Evolutionary conservation across 1,284 basidiomycete species (phyloP).

Genomic region (Trichosporon coremiiforme): DNA sequence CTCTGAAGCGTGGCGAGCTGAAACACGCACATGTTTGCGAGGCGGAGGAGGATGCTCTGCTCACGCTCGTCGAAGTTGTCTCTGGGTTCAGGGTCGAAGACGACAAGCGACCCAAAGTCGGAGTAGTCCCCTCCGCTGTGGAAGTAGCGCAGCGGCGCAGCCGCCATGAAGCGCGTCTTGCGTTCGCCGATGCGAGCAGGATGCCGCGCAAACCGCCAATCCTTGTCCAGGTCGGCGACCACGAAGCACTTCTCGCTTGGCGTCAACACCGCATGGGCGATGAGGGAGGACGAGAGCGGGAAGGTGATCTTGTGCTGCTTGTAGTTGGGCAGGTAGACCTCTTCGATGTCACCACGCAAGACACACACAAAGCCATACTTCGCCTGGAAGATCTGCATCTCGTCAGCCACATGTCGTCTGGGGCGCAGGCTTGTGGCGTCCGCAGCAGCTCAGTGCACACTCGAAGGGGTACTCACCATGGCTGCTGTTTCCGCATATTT

Average conservation of each 20-base stretch:
- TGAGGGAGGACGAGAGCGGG: conserved; percentile 10
- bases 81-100: conserved; percentile 29
- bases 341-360: conserved; percentile 26
- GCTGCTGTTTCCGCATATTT: conserved; percentile 47
- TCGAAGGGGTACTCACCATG: conserved; percentile 31
- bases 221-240: conserved; percentile 39
- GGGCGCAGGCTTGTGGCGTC: neutral
- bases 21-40: conserved; percentile 53
- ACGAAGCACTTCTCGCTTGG: conserved; percentile 36
- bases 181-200: conserved; percentile 23
- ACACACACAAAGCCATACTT: conserved; percentile 25
- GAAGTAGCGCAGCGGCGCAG: conserved; percentile 43
- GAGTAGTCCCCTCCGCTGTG: conserved; percentile 31
- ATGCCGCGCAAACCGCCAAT: conserved; percentile 47
- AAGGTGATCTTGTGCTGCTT: neutral
- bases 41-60: conserved; percentile 41
- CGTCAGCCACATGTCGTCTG: neutral
- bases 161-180: conserved; percentile 43
- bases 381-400: conserved; percentile 32
- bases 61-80: conserved; percentile 41
- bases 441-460: neutral
- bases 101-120: neutral
- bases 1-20: conserved; percentile 49
- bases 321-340: conserved; percentile 18
- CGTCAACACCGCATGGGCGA: conserved; percentile 30